These are phyloP conservation scores for Starmerella asiatica DNA, from an alignment of 805 yeast genomes.

Conservation along the genomic window DNA sequence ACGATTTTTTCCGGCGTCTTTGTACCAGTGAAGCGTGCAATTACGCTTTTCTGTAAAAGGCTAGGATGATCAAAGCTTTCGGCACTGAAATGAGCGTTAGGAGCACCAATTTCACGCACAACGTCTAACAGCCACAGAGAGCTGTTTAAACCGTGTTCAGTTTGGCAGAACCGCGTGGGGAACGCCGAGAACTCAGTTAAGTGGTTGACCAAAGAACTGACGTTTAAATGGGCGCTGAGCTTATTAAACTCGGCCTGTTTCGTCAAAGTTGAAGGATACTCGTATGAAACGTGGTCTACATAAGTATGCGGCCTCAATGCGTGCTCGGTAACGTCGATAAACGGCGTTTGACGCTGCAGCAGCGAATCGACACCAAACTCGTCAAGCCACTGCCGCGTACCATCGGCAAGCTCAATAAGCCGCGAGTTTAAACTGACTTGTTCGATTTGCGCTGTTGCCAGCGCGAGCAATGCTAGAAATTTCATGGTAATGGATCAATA, in stretches of 20 bases:
- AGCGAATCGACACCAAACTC: neutral
- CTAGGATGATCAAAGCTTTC: constrained; percentile 40
- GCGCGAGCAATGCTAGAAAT: neutral
- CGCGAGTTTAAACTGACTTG: neutral
- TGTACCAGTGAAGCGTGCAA: constrained; percentile 42
- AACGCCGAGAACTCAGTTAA: constrained; percentile 54
- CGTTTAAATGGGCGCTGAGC: constrained; percentile 35
- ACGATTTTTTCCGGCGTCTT: constrained; percentile 35
- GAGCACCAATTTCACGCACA: constrained; percentile 20
- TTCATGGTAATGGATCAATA: too few species aligned
- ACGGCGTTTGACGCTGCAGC: neutral
- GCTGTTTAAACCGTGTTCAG: constrained; percentile 51
- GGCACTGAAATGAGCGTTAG: constrained; percentile 30
- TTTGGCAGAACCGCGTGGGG: constrained; percentile 61
- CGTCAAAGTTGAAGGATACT: constrained; percentile 38
- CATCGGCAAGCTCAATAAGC: neutral
- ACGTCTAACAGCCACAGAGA: constrained; percentile 52
- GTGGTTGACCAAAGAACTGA: constrained; percentile 35
- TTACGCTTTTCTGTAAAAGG: constrained; percentile 68
- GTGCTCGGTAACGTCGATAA: constrained; percentile 4
- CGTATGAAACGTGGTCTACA: neutral
- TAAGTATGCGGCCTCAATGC: neutral
- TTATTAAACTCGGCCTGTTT: constrained; percentile 31
- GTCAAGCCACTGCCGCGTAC: neutral
- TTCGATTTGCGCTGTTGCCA: neutral